Evolutionary conservation across 108 stramenopile genomes (phyloP), one percentile per base, ranked within the genome.

Genomic region (Nannochloropsis gaditana): DNA sequence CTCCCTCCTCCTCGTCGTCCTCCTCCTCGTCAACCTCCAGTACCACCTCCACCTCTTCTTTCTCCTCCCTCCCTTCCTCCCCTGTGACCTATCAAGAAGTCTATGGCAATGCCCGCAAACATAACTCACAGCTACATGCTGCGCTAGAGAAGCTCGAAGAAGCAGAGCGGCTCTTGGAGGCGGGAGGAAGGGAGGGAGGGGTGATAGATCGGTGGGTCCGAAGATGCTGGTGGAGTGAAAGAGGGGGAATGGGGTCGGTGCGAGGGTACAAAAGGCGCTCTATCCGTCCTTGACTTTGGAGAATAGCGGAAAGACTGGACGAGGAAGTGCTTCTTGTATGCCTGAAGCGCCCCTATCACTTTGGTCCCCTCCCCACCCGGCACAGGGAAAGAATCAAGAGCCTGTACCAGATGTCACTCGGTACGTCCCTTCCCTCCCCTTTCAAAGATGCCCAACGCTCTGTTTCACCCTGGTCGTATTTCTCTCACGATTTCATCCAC

Each of bases 131-230:
- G n/a, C 59, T 73, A n/a, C 59, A 73, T 73, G 2, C 5, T 6
- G 59, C 59, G 19, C 59, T 73, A 15, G 59, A 73, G 59, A 73
- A 73, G n/a, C 59, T 73, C 59, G 59, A 73, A 73, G 59, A 73
- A 6, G 59, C 59, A 6, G 59, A 73, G 59, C 59, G 59, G 59
- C n/a, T 73, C 19, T n/a, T 73, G 59, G 59, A 73, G 4, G 59
- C 15, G 8, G 59, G 59, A 73, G 59, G 59, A 3, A 73, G n/a
- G 59, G 59, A 73, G 5, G 59, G 59, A 73, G 59, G 59, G 59
- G 59, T 73, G 4, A n/a, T 73, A 73, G 59, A 73, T n/a, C 1
- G 59, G 59, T 73, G n/a, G 4, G 59, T 73, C 4, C 2, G 15
- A 5, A 73, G 59, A 31, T 1, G 1, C 31, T 31, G 31, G 31